Evolutionary conservation across 495 filamentous ascomycete genomes (phyloP).

Genomic region (Podospora australis): DNA sequence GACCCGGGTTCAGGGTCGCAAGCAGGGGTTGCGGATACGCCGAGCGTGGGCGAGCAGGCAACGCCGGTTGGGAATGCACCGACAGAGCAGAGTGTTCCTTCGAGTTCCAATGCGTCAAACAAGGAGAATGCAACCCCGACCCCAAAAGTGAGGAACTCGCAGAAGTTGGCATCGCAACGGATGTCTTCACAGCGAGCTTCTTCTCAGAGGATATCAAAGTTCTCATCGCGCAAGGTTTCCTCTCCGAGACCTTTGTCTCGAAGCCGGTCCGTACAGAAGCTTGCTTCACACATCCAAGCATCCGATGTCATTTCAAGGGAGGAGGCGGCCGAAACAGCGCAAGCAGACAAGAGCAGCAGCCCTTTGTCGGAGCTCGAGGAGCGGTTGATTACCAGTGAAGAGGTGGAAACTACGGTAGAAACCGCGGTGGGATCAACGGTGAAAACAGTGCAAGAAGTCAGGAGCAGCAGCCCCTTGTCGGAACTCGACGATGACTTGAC

Average conservation of each 20-base stretch:
- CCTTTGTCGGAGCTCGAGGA: neutral
- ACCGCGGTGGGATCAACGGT: too few relatives aligned
- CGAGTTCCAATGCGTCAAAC: conserved; percentile 18
- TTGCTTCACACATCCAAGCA: too few relatives aligned
- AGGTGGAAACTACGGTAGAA: too few relatives aligned
- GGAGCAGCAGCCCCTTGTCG: neutral
- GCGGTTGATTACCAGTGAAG: too few relatives aligned
- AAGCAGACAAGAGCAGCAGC: too few relatives aligned
- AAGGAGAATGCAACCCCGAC: conserved; percentile 20
- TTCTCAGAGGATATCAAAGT: neutral
- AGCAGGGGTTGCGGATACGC: neutral
- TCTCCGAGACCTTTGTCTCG: neutral
- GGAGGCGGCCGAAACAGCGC: too few relatives aligned
- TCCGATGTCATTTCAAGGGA: too few relatives aligned
- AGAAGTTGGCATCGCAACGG: too few relatives aligned
- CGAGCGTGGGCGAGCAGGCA: too few relatives aligned
- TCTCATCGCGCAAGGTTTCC: neutral
- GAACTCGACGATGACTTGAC: conserved; percentile 2
- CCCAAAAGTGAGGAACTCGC: conserved; percentile 7
- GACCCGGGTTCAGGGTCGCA: conserved; percentile 2
- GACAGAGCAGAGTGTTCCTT: conserved; percentile 14
- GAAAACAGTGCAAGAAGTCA: too few relatives aligned
- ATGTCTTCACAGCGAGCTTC: too few relatives aligned
- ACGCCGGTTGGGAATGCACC: neutral
- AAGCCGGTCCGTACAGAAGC: too few relatives aligned